Evolutionary conservation across 306 rosid genomes (phyloP), one percentile per base, ranked within the genome.

Genomic region (Fragaria iinumae): DNA sequence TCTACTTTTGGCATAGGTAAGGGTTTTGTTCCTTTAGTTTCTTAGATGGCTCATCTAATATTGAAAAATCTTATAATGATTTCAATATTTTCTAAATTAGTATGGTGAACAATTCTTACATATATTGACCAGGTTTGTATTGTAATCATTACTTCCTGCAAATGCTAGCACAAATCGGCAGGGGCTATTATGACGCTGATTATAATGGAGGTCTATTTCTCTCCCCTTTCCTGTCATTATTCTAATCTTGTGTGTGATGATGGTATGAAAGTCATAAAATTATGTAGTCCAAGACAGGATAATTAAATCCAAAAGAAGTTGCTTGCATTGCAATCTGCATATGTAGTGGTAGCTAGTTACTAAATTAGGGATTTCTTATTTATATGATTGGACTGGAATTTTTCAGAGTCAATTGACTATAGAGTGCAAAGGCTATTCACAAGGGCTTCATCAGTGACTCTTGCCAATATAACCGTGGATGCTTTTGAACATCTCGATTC

Each of bases 121-220:
- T 3, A 43, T 81, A 45, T 63, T 81, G 62, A 20, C 66, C 90
- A 95, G 98, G 98, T 79, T 80, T 90, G 73, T 83, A 83, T 82
- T 95, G 98, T 79, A 92, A 95, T 78, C 97, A 89, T 78, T 90
- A 89, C 89, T 95, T 95, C 89, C 89, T 95, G 84, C 97, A 89
- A 90, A 88, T 86, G 90, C 87, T 95, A 69, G 93, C 98, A 18
- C 88, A 92, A 76, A 82, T 92, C 57, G 96, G 96, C 71, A 87
- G 83, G 86, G 97, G 98, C 13, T 85, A 83, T 72, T 78, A 77
- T 84, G 97, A 89, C 79, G 91, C 90, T 13, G 89, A 88, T 67
- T 82, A 77, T 84, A 93, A 95, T 83, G 77, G 83, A 84, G 97
- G 98, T 92, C 69, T 48, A 82, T 64, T 45, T 84, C 69, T 76